Conservation (phyloP, 140 eudicot genomes). For the Flaveria floridana region DNA sequence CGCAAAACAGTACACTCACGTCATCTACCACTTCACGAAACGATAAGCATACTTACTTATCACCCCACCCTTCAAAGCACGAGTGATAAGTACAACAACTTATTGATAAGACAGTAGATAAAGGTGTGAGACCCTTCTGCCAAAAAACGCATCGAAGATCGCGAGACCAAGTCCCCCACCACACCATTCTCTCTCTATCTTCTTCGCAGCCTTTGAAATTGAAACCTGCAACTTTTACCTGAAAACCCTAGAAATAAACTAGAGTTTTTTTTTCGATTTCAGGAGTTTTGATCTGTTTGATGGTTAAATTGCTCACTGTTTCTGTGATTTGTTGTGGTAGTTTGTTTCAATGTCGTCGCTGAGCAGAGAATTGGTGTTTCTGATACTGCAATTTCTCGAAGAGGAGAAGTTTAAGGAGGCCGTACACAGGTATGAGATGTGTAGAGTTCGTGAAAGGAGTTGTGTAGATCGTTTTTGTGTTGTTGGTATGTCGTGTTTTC, state of each 20-base stretch:
- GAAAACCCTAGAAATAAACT: conserved; percentile 46
- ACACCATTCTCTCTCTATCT: conserved; percentile 42
- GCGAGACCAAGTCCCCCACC: conserved; percentile 67
- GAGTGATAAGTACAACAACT: too few species aligned
- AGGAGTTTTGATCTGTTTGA: conserved; percentile 14
- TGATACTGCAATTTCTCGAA: conserved; percentile 76
- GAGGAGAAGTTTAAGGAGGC: conserved; percentile 90
- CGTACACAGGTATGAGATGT: conserved; percentile 52
- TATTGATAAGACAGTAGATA: conserved; percentile 47
- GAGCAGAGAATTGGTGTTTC: conserved; percentile 75
- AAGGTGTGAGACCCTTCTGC: conserved; percentile 46
- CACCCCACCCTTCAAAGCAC: neutral
- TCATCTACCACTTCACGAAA: conserved; percentile 39
- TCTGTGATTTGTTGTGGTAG: conserved; percentile 23
- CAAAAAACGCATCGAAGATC: conserved; percentile 62
- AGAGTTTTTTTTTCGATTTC: neutral
- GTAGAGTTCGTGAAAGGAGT: neutral
- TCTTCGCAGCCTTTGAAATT: conserved; percentile 34
- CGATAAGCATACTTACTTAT: conserved; percentile 18
- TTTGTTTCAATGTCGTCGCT: conserved; percentile 65
- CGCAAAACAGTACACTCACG: conserved; percentile 42
- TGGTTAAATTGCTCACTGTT: neutral
- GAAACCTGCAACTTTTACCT: conserved; percentile 23
- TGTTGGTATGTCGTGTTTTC: neutral
- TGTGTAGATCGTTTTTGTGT: conserved; percentile 5